Evolutionary conservation across 108 stramenopile species (phyloP), one percentile per base, ranked within the genome.

Genomic region (Nitzschia inconspicua): DNA sequence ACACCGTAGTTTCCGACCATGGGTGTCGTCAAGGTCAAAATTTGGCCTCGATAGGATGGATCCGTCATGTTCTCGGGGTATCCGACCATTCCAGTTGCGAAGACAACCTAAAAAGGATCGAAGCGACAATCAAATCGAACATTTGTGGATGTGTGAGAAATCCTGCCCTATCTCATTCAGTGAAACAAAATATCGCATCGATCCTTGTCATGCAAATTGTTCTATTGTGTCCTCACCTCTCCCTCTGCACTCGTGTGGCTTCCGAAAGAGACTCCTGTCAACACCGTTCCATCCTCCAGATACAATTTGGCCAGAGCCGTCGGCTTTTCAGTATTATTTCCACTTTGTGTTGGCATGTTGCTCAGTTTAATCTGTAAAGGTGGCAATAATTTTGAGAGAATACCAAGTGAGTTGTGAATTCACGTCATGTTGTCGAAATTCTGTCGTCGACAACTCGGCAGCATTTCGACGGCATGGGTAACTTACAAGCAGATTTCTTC

Each of bases 1-100:
- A 98, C 98, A 44, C 98, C 98, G 63, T 98, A 98, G 86, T 98
- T 98, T 47, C 98, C 97, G 32, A 98, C 87, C 94, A 99, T 96
- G 22, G 98, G 97, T 39, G 72, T 82, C 20, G 98, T 99, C 40
- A 96, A 64, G 2, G 92, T 88, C 30, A 99, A 66, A 61, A 93
- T 89, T 83, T 97, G 96, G 19, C 97, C 97, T 66, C 92, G 79
- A 69, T 97, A 99, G 41, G 95, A 96, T 47, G 98, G 98, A 78
- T 99, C 98, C 1, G 98, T 99, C 72, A 99, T 84, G 40, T 87
- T 81, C 66, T 99, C 98, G 23, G 97, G 95, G 79, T 99, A 99
- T 47, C 98, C 98, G 14, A 99, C 98, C 98, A 99, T 99, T 54
- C 96, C 96, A 0, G 98, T 99, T 56, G 96, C 94, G 76, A 99